Percentiles rank a stretch among this genome's conserved stretches.
These are phyloP conservation scores for Nitzschia sp. DNA, from an alignment of 108 stramenopile species.

Conservation along the genomic window DNA sequence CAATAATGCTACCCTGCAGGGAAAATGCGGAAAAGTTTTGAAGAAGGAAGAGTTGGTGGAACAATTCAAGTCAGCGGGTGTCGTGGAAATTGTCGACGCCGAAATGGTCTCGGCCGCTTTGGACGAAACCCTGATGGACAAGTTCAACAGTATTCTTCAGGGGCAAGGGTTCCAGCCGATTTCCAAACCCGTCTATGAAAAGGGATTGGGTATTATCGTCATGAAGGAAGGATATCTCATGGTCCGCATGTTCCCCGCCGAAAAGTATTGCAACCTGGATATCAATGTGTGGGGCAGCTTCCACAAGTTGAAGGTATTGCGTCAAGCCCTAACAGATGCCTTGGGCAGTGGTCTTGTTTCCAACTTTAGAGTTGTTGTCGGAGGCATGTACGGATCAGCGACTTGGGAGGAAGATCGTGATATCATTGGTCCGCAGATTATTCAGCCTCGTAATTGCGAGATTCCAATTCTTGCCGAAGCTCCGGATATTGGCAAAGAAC, in stretches of 20 bases:
- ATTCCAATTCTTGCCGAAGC: not conserved
- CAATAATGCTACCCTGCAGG: conserved; percentile 44
- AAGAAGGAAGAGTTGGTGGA: conserved; percentile 42
- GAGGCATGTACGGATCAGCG: conserved; percentile 78
- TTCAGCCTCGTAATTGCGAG: conserved; percentile 34
- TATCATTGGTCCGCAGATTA: conserved; percentile 61
- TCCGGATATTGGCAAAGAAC: not conserved
- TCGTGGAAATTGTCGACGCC: conserved; percentile 72
- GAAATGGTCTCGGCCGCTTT: conserved; percentile 46
- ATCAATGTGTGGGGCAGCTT: conserved; percentile 51
- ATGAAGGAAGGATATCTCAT: conserved; percentile 72
- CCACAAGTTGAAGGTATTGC: conserved; percentile 40
- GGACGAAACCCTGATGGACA: conserved; percentile 29
- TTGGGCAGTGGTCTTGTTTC: conserved; percentile 40
- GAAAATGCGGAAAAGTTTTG: conserved; percentile 26
- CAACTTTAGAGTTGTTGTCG: conserved; percentile 71
- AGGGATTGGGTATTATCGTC: conserved; percentile 22
- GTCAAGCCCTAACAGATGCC: conserved; percentile 32
- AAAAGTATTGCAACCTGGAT: conserved; percentile 67
- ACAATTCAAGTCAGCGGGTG: conserved; percentile 63
- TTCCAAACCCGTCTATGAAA: conserved; percentile 6
- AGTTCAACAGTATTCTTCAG: not conserved
- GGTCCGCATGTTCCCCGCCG: conserved; percentile 53
- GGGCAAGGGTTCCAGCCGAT: conserved; percentile 8
- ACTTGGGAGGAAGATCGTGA: conserved; percentile 75